These are phyloP conservation scores for Mucor velutinosus DNA, from an alignment of 371 early-diverging fungal genomes.

Conservation along the genomic window DNA sequence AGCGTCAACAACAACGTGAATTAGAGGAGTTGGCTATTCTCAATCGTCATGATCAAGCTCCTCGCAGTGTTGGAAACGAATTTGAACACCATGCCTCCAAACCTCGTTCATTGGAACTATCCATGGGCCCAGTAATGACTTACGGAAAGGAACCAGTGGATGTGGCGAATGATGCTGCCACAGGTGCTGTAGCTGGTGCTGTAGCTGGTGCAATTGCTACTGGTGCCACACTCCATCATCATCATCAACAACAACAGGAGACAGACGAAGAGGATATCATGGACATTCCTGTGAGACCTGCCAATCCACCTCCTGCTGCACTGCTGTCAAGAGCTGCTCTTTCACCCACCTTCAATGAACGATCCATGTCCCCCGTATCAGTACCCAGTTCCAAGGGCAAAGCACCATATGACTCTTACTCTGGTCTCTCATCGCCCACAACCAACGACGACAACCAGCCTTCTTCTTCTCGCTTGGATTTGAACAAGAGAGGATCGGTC, in stretches of 20 bases:
- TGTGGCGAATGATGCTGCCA: not conserved
- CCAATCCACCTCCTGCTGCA: constrained; percentile 31
- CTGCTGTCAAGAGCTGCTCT: constrained; percentile 20
- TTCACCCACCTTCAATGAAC: constrained; percentile 12
- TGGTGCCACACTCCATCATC: not conserved
- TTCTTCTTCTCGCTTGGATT: not conserved
- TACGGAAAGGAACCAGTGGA: constrained; percentile 19
- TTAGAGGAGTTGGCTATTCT: not conserved
- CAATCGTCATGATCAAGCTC: not conserved
- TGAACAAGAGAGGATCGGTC: constrained; percentile 12
- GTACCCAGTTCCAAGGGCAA: constrained; percentile 13
- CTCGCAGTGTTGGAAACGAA: not conserved
- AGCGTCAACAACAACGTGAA: not conserved
- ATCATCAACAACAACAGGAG: not conserved
- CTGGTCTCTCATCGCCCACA: constrained; percentile 1
- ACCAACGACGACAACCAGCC: not conserved
- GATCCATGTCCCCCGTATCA: constrained; percentile 18
- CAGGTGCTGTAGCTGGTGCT: not conserved
- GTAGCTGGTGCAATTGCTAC: not conserved
- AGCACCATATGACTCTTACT: constrained; percentile 9
- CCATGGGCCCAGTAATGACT: constrained; percentile 12
- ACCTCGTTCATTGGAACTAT: not conserved
- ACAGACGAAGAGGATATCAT: not conserved
- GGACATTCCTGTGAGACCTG: constrained; percentile 30
- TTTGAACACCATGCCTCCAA: not conserved